Conservation (phyloP, 2,329 filamentous ascomycete species). For the Aurifilum marmelostoma region DNA sequence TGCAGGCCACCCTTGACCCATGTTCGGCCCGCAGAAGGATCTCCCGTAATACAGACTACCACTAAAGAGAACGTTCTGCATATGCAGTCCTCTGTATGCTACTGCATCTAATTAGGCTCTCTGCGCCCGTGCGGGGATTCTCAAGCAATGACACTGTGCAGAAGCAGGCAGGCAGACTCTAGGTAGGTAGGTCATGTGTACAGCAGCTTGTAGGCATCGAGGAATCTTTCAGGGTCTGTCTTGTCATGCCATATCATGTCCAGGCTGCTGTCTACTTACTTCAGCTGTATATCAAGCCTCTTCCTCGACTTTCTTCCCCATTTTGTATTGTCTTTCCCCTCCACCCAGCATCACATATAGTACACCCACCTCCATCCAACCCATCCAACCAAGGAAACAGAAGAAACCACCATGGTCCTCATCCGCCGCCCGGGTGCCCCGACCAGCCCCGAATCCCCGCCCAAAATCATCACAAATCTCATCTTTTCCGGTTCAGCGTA, state of each 20-base stretch:
- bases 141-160: not conserved
- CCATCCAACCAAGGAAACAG: too few relatives aligned
- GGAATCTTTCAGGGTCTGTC: too few relatives aligned
- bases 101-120: not conserved
- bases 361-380: not conserved
- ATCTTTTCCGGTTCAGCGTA: not conserved
- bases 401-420: not conserved
- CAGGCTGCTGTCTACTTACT: too few relatives aligned
- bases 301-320: too few relatives aligned
- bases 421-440: not conserved
- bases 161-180: too few relatives aligned
- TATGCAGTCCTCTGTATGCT: not conserved
- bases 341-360: not conserved
- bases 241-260: too few relatives aligned
- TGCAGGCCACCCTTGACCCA: not conserved
- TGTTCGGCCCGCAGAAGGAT: not conserved
- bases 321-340: too few relatives aligned
- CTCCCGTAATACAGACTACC: too few relatives aligned
- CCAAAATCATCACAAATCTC: not conserved
- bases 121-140: not conserved
- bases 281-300: too few relatives aligned
- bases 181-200: too few relatives aligned
- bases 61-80: too few relatives aligned
- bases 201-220: too few relatives aligned
- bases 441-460: not conserved